Evolutionary conservation across 306 rosid species (phyloP).

Genomic region (Sindora glabra): DNA sequence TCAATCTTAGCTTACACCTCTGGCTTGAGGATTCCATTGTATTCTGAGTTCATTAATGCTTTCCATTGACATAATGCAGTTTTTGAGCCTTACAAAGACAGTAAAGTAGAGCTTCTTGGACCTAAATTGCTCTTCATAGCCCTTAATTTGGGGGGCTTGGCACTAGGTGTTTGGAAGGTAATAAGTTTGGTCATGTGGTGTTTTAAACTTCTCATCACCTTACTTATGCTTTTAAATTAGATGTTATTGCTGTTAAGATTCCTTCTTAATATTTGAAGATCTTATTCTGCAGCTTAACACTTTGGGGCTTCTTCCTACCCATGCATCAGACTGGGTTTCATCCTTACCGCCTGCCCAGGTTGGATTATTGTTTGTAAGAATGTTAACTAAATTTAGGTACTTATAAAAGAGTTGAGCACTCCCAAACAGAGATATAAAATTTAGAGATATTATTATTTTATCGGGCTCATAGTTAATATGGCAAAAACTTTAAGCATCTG

Average conservation of each 20-base stretch:
- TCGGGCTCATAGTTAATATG: background rate
- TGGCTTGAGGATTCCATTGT: background rate
- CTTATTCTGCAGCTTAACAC: conserved; percentile 46
- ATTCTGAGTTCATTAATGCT: conserved; percentile 2
- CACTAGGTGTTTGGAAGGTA: conserved; percentile 48
- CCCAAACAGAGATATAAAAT: background rate
- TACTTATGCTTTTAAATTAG: background rate
- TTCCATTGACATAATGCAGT: conserved; percentile 39
- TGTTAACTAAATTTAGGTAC: background rate
- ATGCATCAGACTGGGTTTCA: conserved; percentile 65
- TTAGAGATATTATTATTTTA: background rate
- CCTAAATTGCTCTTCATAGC: conserved; percentile 92
- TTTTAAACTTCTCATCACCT: background rate
- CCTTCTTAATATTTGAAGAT: background rate
- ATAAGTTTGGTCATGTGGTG: background rate
- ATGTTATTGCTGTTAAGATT: background rate
- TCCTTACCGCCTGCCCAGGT: conserved; percentile 61
- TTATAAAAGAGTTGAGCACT: background rate
- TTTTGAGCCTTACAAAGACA: conserved; percentile 96
- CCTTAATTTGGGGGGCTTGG: conserved; percentile 87
- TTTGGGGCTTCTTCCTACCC: conserved; percentile 64
- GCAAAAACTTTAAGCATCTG: background rate
- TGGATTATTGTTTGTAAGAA: background rate
- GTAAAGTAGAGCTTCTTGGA: conserved; percentile 83
- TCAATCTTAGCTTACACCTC: background rate